Evolutionary conservation across 768 basidiomycete species (phyloP).

Genomic region (Pulveroboletus ravenelii): DNA sequence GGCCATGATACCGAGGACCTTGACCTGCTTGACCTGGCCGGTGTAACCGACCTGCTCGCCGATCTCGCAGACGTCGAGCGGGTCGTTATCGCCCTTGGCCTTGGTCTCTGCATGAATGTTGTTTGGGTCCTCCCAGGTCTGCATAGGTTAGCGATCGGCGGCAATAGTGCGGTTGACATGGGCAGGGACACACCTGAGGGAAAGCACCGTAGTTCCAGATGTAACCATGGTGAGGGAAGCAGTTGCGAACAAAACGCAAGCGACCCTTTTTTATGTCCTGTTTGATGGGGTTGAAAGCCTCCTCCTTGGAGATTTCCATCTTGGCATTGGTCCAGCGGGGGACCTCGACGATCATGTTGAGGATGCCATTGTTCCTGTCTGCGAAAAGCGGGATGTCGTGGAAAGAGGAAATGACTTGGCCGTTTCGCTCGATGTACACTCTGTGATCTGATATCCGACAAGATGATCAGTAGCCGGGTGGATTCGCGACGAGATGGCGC

Average conservation of each 20-base stretch:
- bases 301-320: slow-evolving; percentile 99
- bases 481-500: slow-evolving; percentile 19
- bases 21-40: slow-evolving; percentile 99
- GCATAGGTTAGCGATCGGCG: not conserved
- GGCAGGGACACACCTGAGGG: slow-evolving; percentile 66
- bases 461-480: slow-evolving; percentile 18
- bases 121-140: slow-evolving; percentile 98
- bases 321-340: slow-evolving; percentile 99
- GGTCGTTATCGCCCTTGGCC: slow-evolving; percentile 98
- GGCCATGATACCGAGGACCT: slow-evolving; percentile 99
- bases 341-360: slow-evolving; percentile 98
- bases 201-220: slow-evolving; percentile 99
- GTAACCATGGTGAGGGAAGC: slow-evolving; percentile 99
- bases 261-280: slow-evolving; percentile 98
- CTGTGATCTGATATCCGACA: slow-evolving; percentile 71
- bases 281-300: slow-evolving; percentile 99
- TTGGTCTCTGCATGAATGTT: slow-evolving; percentile 92
- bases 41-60: slow-evolving; percentile 97
- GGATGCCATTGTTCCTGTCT: slow-evolving; percentile 88
- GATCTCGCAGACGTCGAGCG: slow-evolving; percentile 99
- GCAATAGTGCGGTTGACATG: not conserved
- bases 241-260: slow-evolving; percentile 96
- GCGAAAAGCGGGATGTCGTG: slow-evolving; percentile 99
- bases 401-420: slow-evolving; percentile 77
- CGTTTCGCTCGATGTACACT: slow-evolving; percentile 88